Evolutionary conservation across 2,329 filamentous ascomycete species (phyloP).

Genomic region (Pseudocercospora cruenta): DNA sequence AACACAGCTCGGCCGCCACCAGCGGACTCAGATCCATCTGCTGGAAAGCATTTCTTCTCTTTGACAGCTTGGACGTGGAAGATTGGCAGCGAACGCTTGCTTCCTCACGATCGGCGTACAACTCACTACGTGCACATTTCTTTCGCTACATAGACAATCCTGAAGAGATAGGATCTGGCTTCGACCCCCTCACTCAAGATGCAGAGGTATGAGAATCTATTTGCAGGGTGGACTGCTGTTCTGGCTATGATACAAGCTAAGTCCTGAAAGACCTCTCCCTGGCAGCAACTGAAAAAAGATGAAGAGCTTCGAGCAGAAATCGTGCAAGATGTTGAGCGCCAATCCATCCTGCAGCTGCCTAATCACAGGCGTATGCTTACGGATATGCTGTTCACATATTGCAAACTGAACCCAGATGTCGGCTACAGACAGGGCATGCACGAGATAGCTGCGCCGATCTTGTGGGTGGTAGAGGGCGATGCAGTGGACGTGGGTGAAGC

Average conservation of each 20-base stretch:
- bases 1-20: constrained; percentile 25
- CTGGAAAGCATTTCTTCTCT: constrained; percentile 91
- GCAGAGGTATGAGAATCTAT: constrained; percentile 57
- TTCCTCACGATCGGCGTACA: constrained; percentile 74
- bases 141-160: constrained; percentile 83
- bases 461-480: constrained; percentile 80
- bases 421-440: constrained; percentile 99
- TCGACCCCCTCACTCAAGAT: constrained; percentile 87
- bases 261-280: constrained; percentile 72
- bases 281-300: constrained; percentile 83
- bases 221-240: constrained; percentile 4
- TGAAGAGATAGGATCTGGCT: constrained; percentile 72
- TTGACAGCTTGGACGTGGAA: constrained; percentile 65
- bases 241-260: constrained; percentile 42
- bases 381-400: constrained; percentile 91
- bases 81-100: constrained; percentile 71
- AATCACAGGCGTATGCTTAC: constrained; percentile 78
- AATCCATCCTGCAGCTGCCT: constrained; percentile 82
- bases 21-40: constrained; percentile 78
- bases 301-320: constrained; percentile 86
- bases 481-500: constrained; percentile 61
- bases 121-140: constrained; percentile 71
- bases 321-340: constrained; percentile 89
- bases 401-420: constrained; percentile 83
- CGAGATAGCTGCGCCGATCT: constrained; percentile 85